Percentiles rank a stretch among this genome's conserved stretches.
phyloP scores from a whole-genome alignment of 2,329 filamentous ascomycete genomes.

The Lasiodiplodia hormozganensis region DNA sequence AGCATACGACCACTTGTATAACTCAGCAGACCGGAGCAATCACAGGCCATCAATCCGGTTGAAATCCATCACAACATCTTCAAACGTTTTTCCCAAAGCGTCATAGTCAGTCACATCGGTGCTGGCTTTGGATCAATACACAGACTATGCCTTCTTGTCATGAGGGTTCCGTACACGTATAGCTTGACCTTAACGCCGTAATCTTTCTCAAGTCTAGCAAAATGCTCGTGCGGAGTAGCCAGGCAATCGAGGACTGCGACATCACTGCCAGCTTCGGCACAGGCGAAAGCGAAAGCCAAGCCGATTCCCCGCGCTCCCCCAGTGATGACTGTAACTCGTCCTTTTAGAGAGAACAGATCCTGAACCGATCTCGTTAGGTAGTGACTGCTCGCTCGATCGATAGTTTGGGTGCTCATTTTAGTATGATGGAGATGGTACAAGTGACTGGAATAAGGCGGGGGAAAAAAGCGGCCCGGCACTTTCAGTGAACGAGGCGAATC shows the following conservation, averaged over 20 bases:
- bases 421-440: background rate
- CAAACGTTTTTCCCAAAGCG: constrained; percentile 13
- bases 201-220: background rate
- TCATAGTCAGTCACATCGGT: constrained; percentile 26
- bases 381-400: background rate
- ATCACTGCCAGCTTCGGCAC: background rate
- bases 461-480: too few relatives aligned
- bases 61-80: constrained; percentile 1
- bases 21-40: background rate
- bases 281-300: background rate
- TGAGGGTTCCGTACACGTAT: constrained; percentile 6
- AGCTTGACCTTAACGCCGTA: constrained; percentile 24
- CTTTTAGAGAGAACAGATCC: background rate
- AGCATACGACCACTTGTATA: background rate
- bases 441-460: background rate
- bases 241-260: background rate
- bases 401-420: background rate
- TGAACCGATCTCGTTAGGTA: background rate
- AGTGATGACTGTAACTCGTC: background rate
- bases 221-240: background rate
- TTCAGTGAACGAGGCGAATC: too few relatives aligned
- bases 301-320: background rate
- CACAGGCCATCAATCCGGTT: constrained; percentile 12
- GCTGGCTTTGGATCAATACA: background rate
- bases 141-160: background rate